A percentile compares a stretch with the other conserved stretches of the same genome.
These are phyloP conservation scores for Paramyrothecium sp. DNA, from an alignment of 2,329 filamentous ascomycete species.

Conservation along the genomic window DNA sequence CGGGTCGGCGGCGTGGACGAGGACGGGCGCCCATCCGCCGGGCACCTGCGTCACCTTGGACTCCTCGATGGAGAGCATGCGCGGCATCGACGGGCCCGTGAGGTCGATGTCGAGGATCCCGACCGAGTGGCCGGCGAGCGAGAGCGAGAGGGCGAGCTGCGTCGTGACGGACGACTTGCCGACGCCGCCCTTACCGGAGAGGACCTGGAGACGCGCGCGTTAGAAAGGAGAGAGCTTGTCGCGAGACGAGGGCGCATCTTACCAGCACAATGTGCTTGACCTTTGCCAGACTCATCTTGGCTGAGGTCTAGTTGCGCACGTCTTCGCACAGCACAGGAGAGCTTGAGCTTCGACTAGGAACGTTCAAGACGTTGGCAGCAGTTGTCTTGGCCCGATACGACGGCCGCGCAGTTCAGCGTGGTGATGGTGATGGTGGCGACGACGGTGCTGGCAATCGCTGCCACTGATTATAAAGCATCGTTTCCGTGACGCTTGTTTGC, in stretches of 20 bases:
- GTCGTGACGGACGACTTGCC: conserved; percentile 98
- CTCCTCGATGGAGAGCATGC: conserved; percentile 86
- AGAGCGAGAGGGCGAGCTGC: conserved; percentile 87
- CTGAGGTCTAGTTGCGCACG: too few species aligned
- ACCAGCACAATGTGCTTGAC: conserved; percentile 79
- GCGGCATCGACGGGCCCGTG: conserved; percentile 93
- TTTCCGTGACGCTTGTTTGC: neutral
- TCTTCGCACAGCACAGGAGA: too few species aligned
- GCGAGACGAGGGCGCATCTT: conserved; percentile 20
- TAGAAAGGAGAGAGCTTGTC: conserved; percentile 6
- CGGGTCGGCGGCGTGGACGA: conserved; percentile 66
- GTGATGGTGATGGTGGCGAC: neutral
- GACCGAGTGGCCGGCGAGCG: conserved; percentile 81
- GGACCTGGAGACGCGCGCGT: conserved; percentile 47
- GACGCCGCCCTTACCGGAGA: conserved; percentile 96
- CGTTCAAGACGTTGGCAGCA: neutral
- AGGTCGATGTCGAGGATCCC: conserved; percentile 96
- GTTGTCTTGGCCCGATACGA: too few species aligned
- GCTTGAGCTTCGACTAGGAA: too few species aligned
- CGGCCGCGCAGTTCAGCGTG: neutral
- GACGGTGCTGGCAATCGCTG: neutral
- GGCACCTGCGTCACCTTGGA: conserved; percentile 89
- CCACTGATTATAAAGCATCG: neutral
- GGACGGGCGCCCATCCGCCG: conserved; percentile 87
- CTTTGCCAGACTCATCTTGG: conserved; percentile 41